phyloP scores from a whole-genome alignment of 176 grass and related monocot species.

The Chrysopogon serrulatus region DNA sequence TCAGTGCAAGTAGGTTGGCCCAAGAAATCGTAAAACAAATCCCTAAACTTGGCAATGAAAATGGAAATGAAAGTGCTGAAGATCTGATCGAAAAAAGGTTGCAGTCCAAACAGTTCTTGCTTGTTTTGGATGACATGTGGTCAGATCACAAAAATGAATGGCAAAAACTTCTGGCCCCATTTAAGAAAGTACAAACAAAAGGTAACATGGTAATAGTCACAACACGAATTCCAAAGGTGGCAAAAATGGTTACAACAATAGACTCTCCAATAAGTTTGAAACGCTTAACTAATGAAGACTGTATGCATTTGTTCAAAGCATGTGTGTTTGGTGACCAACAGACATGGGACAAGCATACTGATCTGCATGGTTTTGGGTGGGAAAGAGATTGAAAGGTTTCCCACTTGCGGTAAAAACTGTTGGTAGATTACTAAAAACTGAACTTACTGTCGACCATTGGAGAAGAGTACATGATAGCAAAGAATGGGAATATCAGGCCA shows the following conservation, averaged over 20 bases:
- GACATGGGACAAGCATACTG: neutral
- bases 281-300: neutral
- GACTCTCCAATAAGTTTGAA: neutral
- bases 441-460: neutral
- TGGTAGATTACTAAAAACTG: neutral
- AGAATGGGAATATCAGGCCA: neutral
- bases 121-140: constrained; percentile 26
- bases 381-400: neutral
- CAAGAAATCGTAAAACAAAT: neutral
- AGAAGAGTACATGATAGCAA: neutral
- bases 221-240: neutral
- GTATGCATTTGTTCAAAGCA: neutral
- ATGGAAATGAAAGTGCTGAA: neutral
- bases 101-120: neutral
- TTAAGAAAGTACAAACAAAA: neutral
- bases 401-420: constrained; percentile 32
- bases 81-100: neutral
- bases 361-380: neutral
- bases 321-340: neutral
- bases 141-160: neutral
- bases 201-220: constrained; percentile 4
- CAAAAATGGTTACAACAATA: neutral
- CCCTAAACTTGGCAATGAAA: neutral
- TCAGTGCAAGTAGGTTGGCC: neutral
- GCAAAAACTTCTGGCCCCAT: neutral